Percentiles rank a stretch among this genome's conserved stretches.
These are phyloP conservation scores for Ustilago shanxiensis DNA, from an alignment of 1,284 basidiomycete genomes.

Conservation along the genomic window DNA sequence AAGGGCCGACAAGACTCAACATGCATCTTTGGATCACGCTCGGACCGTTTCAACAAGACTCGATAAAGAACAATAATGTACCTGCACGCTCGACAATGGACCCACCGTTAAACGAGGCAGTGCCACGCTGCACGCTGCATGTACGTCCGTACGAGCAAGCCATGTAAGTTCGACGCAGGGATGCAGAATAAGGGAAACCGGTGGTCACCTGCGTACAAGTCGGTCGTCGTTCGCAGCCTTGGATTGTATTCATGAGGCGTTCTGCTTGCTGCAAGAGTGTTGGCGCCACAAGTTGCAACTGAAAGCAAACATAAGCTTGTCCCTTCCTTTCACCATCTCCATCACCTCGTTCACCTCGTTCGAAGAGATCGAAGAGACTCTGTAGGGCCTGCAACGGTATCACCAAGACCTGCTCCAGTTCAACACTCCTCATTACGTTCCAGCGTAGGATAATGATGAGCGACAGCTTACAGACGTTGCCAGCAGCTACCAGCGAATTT, in stretches of 20 bases:
- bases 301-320: not conserved
- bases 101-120: not conserved
- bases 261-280: not conserved
- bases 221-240: not conserved
- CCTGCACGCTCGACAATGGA: not conserved
- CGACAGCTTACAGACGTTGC: not conserved
- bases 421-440: no score
- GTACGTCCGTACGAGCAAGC: not conserved
- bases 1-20: no score
- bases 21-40: not conserved
- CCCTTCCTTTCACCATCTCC: not conserved
- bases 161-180: not conserved
- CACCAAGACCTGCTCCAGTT: not conserved
- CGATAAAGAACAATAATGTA: not conserved
- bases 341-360: not conserved
- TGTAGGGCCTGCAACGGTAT: no score
- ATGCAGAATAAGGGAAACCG: not conserved
- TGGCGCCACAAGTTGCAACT: not conserved
- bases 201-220: not conserved
- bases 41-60: not conserved
- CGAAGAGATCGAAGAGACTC: no score
- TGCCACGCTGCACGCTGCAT: slow-evolving; percentile 5
- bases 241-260: not conserved
- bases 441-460: slow-evolving; percentile 9
- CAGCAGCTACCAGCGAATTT: not conserved